Conservation (phyloP, 345 rosid genomes). For the Draba incana region DNA sequence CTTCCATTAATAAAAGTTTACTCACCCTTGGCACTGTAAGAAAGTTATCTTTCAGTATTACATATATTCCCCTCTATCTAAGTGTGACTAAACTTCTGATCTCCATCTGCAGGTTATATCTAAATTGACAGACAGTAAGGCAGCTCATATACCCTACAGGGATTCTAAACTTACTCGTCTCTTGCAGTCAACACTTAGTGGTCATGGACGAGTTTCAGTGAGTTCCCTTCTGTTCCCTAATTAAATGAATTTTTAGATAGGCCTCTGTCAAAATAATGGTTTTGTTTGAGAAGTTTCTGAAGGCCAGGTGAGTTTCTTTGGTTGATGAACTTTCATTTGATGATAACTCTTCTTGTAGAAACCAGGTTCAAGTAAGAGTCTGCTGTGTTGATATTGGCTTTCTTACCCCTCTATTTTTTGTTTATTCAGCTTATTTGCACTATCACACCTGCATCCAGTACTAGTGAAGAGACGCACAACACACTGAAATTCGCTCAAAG, state of each 20-base stretch:
- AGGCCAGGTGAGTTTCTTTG: slow-evolving; percentile 10
- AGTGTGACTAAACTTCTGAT: slow-evolving; percentile 23
- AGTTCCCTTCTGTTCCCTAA: slow-evolving; percentile 39
- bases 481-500: slow-evolving; percentile 97
- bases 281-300: slow-evolving; percentile 18
- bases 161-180: slow-evolving; percentile 99
- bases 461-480: slow-evolving; percentile 96
- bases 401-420: slow-evolving; percentile 27
- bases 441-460: slow-evolving; percentile 97
- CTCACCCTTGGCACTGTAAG: slow-evolving; percentile 99
- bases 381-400: slow-evolving; percentile 19
- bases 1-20: slow-evolving; percentile 98
- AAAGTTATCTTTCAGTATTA: slow-evolving; percentile 33
- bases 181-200: slow-evolving; percentile 94
- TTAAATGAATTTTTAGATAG: slow-evolving; percentile 9
- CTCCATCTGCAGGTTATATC: slow-evolving; percentile 79
- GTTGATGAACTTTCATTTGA: slow-evolving; percentile 22
- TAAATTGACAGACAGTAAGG: slow-evolving; percentile 94
- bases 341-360: slow-evolving; percentile 20
- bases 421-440: slow-evolving; percentile 89
- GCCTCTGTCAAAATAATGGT: slow-evolving; percentile 14
- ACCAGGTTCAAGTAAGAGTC: slow-evolving; percentile 10
- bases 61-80: not conserved
- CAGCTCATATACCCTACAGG: slow-evolving; percentile 98
- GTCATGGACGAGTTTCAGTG: slow-evolving; percentile 99